Evolutionary conservation across 2,329 filamentous ascomycete genomes (phyloP).

Genomic region (Colletotrichum zoysiae): DNA sequence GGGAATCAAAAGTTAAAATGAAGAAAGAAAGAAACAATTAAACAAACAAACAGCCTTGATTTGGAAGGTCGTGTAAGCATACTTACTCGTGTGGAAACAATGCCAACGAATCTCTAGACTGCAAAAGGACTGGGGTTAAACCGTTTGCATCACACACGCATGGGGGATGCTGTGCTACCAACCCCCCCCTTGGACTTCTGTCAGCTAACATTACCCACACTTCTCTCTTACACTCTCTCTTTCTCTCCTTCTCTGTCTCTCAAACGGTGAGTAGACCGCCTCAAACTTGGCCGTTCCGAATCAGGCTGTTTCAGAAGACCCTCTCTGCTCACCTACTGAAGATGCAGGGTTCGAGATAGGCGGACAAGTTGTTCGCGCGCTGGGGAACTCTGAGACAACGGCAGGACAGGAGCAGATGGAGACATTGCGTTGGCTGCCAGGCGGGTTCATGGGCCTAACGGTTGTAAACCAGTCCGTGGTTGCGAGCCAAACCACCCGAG

Average conservation of each 20-base stretch:
- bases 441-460: conserved; percentile 18
- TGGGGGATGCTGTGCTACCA: neutral
- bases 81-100: conserved; percentile 20
- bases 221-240: neutral
- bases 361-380: conserved; percentile 22
- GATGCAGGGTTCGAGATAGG: conserved; percentile 28
- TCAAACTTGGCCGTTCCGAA: conserved; percentile 30
- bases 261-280: conserved; percentile 18
- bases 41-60: neutral
- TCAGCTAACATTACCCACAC: conserved; percentile 6
- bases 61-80: neutral
- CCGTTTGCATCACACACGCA: neutral
- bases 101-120: conserved; percentile 1
- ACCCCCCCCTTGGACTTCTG: neutral
- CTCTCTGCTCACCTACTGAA: conserved; percentile 26
- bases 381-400: conserved; percentile 40
- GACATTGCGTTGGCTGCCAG: conserved; percentile 17
- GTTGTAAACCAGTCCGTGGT: neutral
- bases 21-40: neutral
- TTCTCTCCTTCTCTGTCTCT: neutral
- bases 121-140: neutral
- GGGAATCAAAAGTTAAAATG: neutral
- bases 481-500: neutral
- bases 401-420: conserved; percentile 34
- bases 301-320: conserved; percentile 35